Conservation (phyloP, 1,284 basidiomycete species). For the Peniophora sp. region DNA sequence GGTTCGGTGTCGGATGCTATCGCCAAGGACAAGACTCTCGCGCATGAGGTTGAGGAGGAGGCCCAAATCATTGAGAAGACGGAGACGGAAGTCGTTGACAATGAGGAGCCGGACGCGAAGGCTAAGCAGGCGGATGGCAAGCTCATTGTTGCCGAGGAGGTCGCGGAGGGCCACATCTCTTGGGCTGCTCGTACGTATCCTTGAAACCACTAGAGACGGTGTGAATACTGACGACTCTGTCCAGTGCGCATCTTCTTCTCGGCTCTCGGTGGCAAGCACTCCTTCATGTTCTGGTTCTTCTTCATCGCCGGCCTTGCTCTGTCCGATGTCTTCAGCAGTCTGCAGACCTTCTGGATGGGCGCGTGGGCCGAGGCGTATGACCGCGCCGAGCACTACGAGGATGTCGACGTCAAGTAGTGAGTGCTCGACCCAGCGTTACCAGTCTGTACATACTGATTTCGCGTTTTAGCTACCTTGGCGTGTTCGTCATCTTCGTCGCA, state of each 20-base stretch:
- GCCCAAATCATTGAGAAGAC: constrained; percentile 30
- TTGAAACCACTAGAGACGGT: constrained; percentile 8
- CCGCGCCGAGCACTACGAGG: constrained; percentile 12
- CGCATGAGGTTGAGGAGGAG: constrained; percentile 31
- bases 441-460: not conserved
- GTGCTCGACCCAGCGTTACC: constrained; percentile 11
- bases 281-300: constrained; percentile 24
- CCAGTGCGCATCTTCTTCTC: constrained; percentile 21
- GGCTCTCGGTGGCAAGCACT: constrained; percentile 22
- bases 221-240: not conserved
- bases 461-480: constrained; percentile 29
- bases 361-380: constrained; percentile 36
- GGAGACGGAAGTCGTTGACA: constrained; percentile 30
- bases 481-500: constrained; percentile 32
- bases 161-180: constrained; percentile 47
- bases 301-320: constrained; percentile 17
- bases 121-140: constrained; percentile 30
- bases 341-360: constrained; percentile 38
- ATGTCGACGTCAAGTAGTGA: constrained; percentile 22
- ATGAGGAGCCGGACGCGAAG: constrained; percentile 19
- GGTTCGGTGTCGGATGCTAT: constrained; percentile 39
- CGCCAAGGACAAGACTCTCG: constrained; percentile 29
- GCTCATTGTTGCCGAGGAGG: constrained; percentile 52
- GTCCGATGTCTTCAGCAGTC: constrained; percentile 13
- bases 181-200: constrained; percentile 30